These are phyloP conservation scores for Aspergillus caelatus DNA, from an alignment of 2,329 filamentous ascomycete species.

Conservation along the genomic window DNA sequence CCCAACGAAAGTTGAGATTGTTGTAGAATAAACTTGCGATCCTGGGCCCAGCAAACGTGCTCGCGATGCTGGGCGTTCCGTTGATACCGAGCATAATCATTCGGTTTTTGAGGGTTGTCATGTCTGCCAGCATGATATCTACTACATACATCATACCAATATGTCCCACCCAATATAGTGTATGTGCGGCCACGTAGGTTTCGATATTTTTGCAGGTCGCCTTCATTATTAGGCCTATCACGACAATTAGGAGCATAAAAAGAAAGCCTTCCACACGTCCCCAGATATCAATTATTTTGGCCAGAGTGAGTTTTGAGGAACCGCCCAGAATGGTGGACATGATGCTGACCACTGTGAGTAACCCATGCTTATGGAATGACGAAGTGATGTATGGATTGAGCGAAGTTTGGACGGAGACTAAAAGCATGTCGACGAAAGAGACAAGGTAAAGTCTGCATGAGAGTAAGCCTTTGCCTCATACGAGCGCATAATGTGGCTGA, in stretches of 20 bases:
- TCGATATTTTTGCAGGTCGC: background rate
- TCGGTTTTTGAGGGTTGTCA: background rate
- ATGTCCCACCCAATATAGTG: background rate
- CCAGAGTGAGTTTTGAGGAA: slow-evolving; percentile 1
- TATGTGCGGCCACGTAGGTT: background rate
- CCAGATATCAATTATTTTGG: slow-evolving; percentile 8
- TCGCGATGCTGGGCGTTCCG: background rate
- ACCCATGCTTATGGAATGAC: background rate
- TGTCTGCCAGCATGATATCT: background rate
- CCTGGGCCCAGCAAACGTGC: background rate
- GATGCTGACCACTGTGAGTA: slow-evolving; percentile 1
- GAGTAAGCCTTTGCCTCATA: background rate
- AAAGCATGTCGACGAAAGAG: slow-evolving; percentile 1
- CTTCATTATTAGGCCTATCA: background rate
- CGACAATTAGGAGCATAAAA: background rate
- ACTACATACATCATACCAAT: background rate
- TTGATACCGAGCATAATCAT: background rate
- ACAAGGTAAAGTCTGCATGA: background rate
- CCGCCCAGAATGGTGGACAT: slow-evolving; percentile 1
- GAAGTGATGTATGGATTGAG: slow-evolving; percentile 6
- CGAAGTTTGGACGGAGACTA: background rate
- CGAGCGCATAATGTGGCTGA: background rate
- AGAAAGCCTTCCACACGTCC: background rate
- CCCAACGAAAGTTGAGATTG: background rate
- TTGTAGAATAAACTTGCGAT: background rate